Base-by-base conservation (phyloP, 2,329 filamentous ascomycete species). In the Aspergillus jensenii region DNA sequence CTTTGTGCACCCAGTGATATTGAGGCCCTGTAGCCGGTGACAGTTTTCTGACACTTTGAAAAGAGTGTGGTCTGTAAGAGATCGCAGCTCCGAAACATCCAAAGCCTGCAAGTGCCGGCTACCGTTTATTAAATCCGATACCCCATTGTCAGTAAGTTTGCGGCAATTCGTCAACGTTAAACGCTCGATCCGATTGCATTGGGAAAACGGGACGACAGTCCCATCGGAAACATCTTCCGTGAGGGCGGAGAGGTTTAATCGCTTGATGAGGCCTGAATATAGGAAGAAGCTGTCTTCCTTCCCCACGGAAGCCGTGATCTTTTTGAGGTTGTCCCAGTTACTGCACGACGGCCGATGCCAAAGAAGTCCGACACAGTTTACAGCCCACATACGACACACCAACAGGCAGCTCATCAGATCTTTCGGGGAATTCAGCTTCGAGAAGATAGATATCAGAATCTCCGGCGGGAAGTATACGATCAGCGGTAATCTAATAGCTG, bases 271-370 rank as follows among this genome's bases (percentile, higher is more conserved):
- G 63, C 93, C 89, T 64, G 88, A 85, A 74, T 99, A 99, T 65
- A 87, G 84, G 74, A 97, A 99, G 76, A 90, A 93, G 65, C 90
- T 89, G n/a, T 87, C 78, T 35, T 84, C 78, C 27, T 87, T 82
- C 46, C 85, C 83, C 37, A 97, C 85, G 1, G 93, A 93, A 58
- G 84, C 82, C 70, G 92, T 93, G 65, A 99, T 95, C 64, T 81
- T 88, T 68, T 87, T 81, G 67, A 97, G 86, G 71, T 92, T 92
- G 12, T 82, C 77, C 90, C 91, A 97, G 67, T 87, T 91, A 68
- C 89, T 92, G 78, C 95, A 98, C 27, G 91, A 87, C 1, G 95
- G 95, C 40, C 95, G 85, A 74, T 97, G 93, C 95, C 95, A 99
- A 21, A 99, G 82, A 64, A 96, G 84, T 62, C 95, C 93, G 65